Percentiles rank a stretch among this genome's conserved stretches.
Conservation (phyloP, 345 rosid genomes). For the Fremontodendron californicum region DNA sequence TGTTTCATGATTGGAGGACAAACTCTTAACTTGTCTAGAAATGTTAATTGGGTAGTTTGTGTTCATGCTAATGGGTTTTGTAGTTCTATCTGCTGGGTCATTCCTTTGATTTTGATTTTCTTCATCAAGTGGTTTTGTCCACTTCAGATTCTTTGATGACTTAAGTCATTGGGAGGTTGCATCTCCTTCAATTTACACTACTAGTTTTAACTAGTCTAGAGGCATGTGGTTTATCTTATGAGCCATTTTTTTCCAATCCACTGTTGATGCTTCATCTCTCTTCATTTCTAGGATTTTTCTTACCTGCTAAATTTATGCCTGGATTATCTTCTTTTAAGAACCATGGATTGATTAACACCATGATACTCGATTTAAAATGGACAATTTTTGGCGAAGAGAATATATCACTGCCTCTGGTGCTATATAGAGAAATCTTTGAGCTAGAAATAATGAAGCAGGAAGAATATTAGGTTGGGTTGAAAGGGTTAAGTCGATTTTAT, state of each 20-base stretch:
- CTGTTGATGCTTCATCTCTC: slow-evolving; percentile 3
- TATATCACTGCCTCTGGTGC: not conserved
- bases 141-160: not conserved
- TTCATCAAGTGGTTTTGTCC: not conserved
- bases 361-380: not conserved
- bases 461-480: not conserved
- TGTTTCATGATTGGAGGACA: slow-evolving; percentile 4
- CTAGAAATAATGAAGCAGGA: slow-evolving; percentile 3
- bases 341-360: not conserved
- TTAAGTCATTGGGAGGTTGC: not conserved
- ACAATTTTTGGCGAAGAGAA: slow-evolving; percentile 1
- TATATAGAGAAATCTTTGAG: not conserved
- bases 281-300: not conserved
- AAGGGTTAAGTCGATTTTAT: not conserved
- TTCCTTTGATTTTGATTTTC: slow-evolving; percentile 3
- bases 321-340: slow-evolving; percentile 9
- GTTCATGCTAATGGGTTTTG: slow-evolving; percentile 6
- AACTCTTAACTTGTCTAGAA: not conserved
- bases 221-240: slow-evolving; percentile 7
- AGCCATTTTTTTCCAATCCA: not conserved
- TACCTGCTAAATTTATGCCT: not conserved
- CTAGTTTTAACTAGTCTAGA: not conserved
- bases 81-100: slow-evolving; percentile 11
- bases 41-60: slow-evolving; percentile 18
- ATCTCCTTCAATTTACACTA: not conserved